These are phyloP conservation scores for Echinochloa phyllopogon DNA, from an alignment of 176 grass and related monocot genomes.

Conservation along the genomic window DNA sequence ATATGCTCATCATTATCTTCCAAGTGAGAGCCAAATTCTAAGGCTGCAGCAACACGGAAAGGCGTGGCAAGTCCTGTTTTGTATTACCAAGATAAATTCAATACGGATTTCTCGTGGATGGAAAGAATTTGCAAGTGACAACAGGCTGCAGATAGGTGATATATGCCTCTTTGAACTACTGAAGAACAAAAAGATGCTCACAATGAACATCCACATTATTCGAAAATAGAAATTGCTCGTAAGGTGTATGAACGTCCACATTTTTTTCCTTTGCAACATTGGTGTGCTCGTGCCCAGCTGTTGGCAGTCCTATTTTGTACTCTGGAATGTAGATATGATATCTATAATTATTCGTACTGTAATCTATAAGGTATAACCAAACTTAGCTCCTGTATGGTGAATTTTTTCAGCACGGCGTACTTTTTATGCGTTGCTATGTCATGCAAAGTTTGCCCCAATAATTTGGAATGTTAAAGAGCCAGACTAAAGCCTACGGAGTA, in stretches of 20 bases:
- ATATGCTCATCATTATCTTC: constrained; percentile 26
- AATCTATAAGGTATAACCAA: neutral
- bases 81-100: neutral
- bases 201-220: constrained; percentile 14
- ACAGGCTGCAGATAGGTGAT: constrained; percentile 16
- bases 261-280: neutral
- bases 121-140: constrained; percentile 12
- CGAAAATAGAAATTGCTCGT: neutral
- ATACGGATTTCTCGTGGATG: neutral
- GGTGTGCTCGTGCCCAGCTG: neutral
- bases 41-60: constrained; percentile 8
- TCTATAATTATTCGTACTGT: neutral
- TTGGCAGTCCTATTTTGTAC: neutral
- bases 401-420: neutral
- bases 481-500: neutral
- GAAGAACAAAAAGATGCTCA: neutral
- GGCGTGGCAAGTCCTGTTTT: neutral
- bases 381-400: neutral
- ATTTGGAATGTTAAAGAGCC: neutral
- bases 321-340: neutral
- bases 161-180: constrained; percentile 20
- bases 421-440: neutral
- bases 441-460: neutral
- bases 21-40: constrained; percentile 2
- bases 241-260: neutral